Base-by-base conservation (phyloP, 2,329 filamentous ascomycete species). In the Pyrenochaeta sp. region DNA sequence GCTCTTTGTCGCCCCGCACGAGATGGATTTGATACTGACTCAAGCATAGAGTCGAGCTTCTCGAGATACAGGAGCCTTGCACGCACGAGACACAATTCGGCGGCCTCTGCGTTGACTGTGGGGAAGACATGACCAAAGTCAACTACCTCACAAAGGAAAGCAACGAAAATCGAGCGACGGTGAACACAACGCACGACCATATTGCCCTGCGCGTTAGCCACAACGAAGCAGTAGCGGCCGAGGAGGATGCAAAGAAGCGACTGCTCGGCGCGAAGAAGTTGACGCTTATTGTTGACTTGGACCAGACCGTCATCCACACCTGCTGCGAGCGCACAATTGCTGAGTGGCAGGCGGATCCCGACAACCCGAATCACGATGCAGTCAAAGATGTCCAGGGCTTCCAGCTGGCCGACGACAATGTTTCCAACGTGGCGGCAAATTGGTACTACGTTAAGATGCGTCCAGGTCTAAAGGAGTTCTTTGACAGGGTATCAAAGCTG, bases 361-460 rank as follows among this genome's bases (percentile, higher is more conserved):
- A 86, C 3, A 97, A 96, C 65, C 92, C 95, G 15, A 99, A 99
- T 67, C 88, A 97, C 74, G 87, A 90, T 17, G 91, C 93, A 4
- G 89, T 99, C 67, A 93, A 92, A 73, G 90, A 97, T 58, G 93
- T 99, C 33, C 84, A 86, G 67, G 86, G 87, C 58, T 99, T 99
- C 72, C 91, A 97, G 78, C 85, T 99, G 35, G 84, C 88, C 37
- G 94, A 99, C 60, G 92, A 97, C 57, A 73, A 69, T 31, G 62
- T 74, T 3, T 65, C 71, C 23, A 66, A 73, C 20, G 69, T 75
- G 32, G 69, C 69, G 17, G 69, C 71, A 2, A 75, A 75, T 66
- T 97, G 90, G 85, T 99, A 99, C 77, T 99, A 98, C 77, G 96
- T 99, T 81, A 99, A 99, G 80, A 87, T 97, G 79, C 91, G 95